Conservation (phyloP, 1,284 basidiomycete species). For the Heterobasidion annosum region DNA sequence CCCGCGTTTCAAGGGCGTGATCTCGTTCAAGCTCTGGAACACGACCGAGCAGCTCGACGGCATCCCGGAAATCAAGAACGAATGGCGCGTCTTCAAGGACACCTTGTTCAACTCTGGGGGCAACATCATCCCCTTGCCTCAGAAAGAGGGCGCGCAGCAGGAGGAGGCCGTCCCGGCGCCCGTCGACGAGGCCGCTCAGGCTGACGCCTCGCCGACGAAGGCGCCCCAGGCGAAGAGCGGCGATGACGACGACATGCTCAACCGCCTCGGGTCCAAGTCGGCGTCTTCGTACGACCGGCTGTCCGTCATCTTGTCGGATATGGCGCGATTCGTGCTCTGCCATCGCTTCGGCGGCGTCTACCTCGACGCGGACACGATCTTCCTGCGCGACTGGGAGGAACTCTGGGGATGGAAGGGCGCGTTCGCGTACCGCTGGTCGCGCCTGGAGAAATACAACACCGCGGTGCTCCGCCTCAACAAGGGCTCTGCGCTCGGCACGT, state of each 20-base stretch:
- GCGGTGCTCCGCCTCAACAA: slow-evolving; percentile 61
- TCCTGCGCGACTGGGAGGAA: slow-evolving; percentile 68
- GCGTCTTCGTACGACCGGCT: slow-evolving; percentile 52
- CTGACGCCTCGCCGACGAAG: slow-evolving; percentile 8
- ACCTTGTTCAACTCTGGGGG: slow-evolving; percentile 57
- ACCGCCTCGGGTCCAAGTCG: slow-evolving; percentile 46
- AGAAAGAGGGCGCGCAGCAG: slow-evolving; percentile 12
- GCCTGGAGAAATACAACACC: slow-evolving; percentile 60
- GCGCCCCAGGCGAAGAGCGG: slow-evolving; percentile 13
- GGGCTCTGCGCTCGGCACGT: slow-evolving; percentile 51
- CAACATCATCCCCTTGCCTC: slow-evolving; percentile 36
- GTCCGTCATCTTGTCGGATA: slow-evolving; percentile 59
- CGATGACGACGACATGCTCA: slow-evolving; percentile 34
- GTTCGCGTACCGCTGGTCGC: slow-evolving; percentile 64
- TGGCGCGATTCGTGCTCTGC: slow-evolving; percentile 61
- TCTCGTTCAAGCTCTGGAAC: slow-evolving; percentile 69
- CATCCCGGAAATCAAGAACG: slow-evolving; percentile 48
- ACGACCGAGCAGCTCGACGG: slow-evolving; percentile 65
- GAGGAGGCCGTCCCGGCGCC: slow-evolving; percentile 15
- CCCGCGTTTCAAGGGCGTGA: slow-evolving; percentile 53
- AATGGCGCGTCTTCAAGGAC: slow-evolving; percentile 42
- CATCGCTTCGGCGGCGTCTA: slow-evolving; percentile 66
- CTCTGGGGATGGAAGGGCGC: slow-evolving; percentile 63
- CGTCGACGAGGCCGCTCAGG: slow-evolving; percentile 7
- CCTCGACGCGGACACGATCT: slow-evolving; percentile 65